Evolutionary conservation across 176 grass and related monocot genomes (phyloP).

Genomic region (Saccharum officinarum): DNA sequence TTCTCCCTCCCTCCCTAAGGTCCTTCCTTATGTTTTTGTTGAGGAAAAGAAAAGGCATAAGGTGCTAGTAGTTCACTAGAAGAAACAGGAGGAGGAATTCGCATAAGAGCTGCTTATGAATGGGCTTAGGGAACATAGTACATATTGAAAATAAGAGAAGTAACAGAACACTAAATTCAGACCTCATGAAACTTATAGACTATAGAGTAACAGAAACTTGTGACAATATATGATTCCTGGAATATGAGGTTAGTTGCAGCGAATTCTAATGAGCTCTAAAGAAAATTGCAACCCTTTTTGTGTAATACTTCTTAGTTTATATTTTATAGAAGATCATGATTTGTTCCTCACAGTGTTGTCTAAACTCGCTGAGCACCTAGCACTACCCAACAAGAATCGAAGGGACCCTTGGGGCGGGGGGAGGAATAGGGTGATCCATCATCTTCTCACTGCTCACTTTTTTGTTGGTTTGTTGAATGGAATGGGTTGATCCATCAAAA

Average conservation of each 20-base stretch:
- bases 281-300: not conserved
- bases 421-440: too few relatives aligned
- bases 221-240: not conserved
- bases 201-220: not conserved
- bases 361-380: not conserved
- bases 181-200: not conserved
- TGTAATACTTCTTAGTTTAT: not conserved
- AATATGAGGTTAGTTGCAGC: not conserved
- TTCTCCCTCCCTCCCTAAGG: not conserved
- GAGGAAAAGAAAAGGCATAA: not conserved
- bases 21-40: not conserved
- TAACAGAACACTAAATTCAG: not conserved
- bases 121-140: not conserved
- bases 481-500: not conserved
- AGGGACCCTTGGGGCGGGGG: not conserved
- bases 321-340: not conserved
- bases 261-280: not conserved
- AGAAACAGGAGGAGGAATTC: not conserved
- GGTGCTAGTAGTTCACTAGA: slow-evolving; percentile 21
- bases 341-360: not conserved
- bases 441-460: too few relatives aligned
- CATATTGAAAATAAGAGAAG: not conserved
- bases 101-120: slow-evolving; percentile 3
- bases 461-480: too few relatives aligned
- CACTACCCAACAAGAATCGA: not conserved